A percentile compares a stretch with the other conserved stretches of the same genome.
phyloP scores from a whole-genome alignment of 805 yeast species.

The Schwanniomyces yamadae region DNA sequence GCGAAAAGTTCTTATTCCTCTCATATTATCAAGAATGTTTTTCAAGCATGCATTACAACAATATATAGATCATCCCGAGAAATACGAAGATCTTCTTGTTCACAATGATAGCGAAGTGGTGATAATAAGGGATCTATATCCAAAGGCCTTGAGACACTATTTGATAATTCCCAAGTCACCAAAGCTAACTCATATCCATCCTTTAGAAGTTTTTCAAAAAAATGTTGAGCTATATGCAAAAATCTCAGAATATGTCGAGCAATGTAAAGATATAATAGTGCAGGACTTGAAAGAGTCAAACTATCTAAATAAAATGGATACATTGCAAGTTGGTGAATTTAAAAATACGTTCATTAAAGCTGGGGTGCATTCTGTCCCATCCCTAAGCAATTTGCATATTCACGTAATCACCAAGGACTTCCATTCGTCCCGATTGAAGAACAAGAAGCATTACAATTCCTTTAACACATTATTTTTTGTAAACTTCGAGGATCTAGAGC shows the following conservation, averaged over 20 bases:
- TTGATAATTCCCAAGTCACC: slow-evolving; percentile 57
- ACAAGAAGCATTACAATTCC: slow-evolving; percentile 67
- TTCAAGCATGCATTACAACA: slow-evolving; percentile 47
- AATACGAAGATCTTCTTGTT: slow-evolving; percentile 35
- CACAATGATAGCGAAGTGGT: slow-evolving; percentile 52
- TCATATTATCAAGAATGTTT: no score
- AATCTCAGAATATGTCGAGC: slow-evolving; percentile 33
- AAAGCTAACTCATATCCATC: slow-evolving; percentile 45
- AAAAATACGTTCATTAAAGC: slow-evolving; percentile 36
- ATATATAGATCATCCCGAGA: slow-evolving; percentile 50
- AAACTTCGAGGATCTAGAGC: slow-evolving; percentile 43
- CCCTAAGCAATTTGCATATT: slow-evolving; percentile 66
- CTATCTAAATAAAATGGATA: slow-evolving; percentile 11
- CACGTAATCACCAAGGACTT: slow-evolving; percentile 73
- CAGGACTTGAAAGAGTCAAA: slow-evolving; percentile 26
- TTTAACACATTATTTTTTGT: slow-evolving; percentile 69
- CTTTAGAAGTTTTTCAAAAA: slow-evolving; percentile 47
- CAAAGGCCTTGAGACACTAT: slow-evolving; percentile 62
- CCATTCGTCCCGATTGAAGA: slow-evolving; percentile 51
- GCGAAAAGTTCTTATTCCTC: no score
- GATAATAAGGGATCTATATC: slow-evolving; percentile 59
- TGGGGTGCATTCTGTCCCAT: slow-evolving; percentile 73
- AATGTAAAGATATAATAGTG: slow-evolving; percentile 31
- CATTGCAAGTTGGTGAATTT: slow-evolving; percentile 14
- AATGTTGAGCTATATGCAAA: slow-evolving; percentile 27